Base-by-base conservation (phyloP, 352 stramenopile genomes). In the Phytophthora sansomeana region DNA sequence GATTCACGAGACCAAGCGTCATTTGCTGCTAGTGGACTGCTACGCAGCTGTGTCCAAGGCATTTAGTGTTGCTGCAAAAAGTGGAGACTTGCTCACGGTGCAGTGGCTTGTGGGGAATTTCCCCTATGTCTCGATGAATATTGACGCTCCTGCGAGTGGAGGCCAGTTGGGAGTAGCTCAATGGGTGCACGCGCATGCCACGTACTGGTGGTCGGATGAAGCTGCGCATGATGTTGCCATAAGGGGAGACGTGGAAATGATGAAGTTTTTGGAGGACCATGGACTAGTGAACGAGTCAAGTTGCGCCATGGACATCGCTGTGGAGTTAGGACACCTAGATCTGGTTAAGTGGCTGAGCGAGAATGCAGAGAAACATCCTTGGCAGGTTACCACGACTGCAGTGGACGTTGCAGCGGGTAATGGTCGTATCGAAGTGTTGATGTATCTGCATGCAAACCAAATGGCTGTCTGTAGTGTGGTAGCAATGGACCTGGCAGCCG, bases 291-390 rank as follows among this genome's bases (percentile, higher is more conserved):
- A 17, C 13, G 26, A 30, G 19, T 24, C 9, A 6, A 21, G 11
- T 8, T 13, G 13, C 8, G 54, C 21, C 26, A 30, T 36, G 30
- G 54, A 62, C 6, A 8, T 36, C 21, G 29, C 30, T 32, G 54
- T 30, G 30, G 54, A 46, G 14, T 30, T 6, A 42, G 54, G 54
- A 26, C 54, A 62, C 26, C 42, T 62, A 1, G 53, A 28, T 4
- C 8, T 57, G 13, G 33, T 57, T 5, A n/a, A 57, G 35, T 57
- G 49, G 49, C 21, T 57, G 17, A 17, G 29, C 4, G 32, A 21
- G n/a, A 43, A 57, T 17, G 14, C 33, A 10, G 9, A 1, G 16
- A 13, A 14, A 8, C 9, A 51, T 17, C 1, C 33, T 1, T 39
- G 21, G 10, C 13, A 9, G 49, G 19, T 41, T 17, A 21, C 48